Conservation (phyloP, 2,329 filamentous ascomycete genomes). For the Penicillium sp. region DNA sequence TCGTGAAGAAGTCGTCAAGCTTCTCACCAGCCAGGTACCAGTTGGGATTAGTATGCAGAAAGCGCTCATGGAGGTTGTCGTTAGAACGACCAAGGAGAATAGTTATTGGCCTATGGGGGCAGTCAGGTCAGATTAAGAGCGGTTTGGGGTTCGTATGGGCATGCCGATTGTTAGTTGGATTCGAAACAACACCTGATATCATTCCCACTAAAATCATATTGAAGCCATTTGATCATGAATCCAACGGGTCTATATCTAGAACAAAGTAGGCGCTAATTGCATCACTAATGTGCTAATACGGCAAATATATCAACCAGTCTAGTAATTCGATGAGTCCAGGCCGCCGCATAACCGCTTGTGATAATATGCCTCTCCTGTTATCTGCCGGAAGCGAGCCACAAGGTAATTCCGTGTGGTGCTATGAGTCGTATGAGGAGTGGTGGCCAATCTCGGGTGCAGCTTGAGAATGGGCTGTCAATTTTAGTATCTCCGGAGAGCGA, state of each 20-base stretch:
- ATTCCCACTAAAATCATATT: too few relatives aligned
- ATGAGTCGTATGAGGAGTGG: background rate
- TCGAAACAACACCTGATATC: too few relatives aligned
- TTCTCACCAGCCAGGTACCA: slow-evolving; percentile 55
- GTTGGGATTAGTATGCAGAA: background rate
- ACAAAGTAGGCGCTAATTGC: background rate
- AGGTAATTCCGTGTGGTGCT: too few relatives aligned
- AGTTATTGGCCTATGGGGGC: background rate
- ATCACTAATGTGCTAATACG: background rate
- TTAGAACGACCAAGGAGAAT: background rate
- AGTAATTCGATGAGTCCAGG: background rate
- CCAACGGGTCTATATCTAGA: background rate
- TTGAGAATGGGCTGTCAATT: background rate
- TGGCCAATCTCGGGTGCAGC: background rate
- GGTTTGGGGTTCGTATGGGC: background rate
- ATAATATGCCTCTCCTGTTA: background rate
- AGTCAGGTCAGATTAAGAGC: background rate
- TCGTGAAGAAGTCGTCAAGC: slow-evolving; percentile 63
- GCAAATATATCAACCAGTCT: background rate
- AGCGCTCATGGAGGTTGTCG: slow-evolving; percentile 2
- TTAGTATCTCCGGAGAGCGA: too few relatives aligned
- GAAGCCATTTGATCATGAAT: background rate
- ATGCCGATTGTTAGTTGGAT: too few relatives aligned
- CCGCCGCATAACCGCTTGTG: background rate
- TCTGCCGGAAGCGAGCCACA: background rate